Base-by-base conservation (phyloP, 2,329 filamentous ascomycete genomes). In the Trichothecium sympodiale region DNA sequence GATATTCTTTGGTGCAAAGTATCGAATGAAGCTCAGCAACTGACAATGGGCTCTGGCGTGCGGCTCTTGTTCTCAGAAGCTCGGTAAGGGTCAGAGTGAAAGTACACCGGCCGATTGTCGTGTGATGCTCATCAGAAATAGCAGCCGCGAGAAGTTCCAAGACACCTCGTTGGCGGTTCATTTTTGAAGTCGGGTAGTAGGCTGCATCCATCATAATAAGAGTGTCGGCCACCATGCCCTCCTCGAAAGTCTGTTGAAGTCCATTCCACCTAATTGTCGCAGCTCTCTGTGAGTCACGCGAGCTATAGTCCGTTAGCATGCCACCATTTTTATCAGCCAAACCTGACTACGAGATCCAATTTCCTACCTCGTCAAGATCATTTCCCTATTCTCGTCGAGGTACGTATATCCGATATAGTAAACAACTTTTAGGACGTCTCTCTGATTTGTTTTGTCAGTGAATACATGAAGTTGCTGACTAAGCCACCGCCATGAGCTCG, bases 151-250 rank as follows among this genome's bases (percentile, higher is more conserved):
- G 60, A 12, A 77, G 50, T 46, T 77, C 72, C 34, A 77, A 50
- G 8, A 74, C 65, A 3, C 72, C 72, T 33, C 61, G 62, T 35
- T 67, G 64, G 5, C 69, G 65, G 20, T 64, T 56, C 47, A 71
- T 65, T 41, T 62, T 67, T 3, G 67, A 64, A 8, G 68, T 69
- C 2, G 70, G 69, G 35, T 69, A 75, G 46, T 73, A 76, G 0
- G 68, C 66, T 5, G 71, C 64, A 50, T 77, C 72, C 68, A 77
- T 71, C 25, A 77, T 56, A 37, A 77, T 62, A 15, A 77, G 56
- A 4, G 67, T 70, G 47, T 77, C 72, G 3, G 71, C 64, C 20
- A 57, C 59, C 2, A n/a, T 33, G 14, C 70, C 67, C 40, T 73
- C 67, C 47, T 77, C 72, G 7, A 77, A 55, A 13, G 66, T 65